Percentiles rank a stretch among this genome's conserved stretches.
These are phyloP conservation scores for Spathaspora girioi DNA, from an alignment of 805 yeast species.

Conservation along the genomic window DNA sequence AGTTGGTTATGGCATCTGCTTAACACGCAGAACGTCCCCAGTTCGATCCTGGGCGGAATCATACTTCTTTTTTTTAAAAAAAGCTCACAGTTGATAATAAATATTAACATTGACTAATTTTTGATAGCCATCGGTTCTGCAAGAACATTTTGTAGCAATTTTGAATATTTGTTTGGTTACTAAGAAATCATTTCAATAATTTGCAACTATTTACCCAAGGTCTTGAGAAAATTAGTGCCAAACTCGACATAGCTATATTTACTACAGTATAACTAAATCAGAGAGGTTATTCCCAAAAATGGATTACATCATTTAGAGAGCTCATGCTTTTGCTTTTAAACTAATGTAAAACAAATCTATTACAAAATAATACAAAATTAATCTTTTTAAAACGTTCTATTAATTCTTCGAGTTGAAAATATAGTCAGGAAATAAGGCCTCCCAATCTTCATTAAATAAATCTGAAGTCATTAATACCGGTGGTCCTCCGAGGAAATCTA, in stretches of 20 bases:
- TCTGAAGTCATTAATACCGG: slow-evolving; percentile 51
- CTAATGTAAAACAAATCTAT: background rate
- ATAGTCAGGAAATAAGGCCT: slow-evolving; percentile 46
- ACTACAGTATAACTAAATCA: too few species aligned
- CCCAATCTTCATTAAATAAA: slow-evolving; percentile 47
- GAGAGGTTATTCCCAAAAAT: too few species aligned
- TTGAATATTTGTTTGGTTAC: too few species aligned
- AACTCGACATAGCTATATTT: too few species aligned
- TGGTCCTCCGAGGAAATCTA: slow-evolving; percentile 49
- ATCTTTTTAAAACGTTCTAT: background rate
- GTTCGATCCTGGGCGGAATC: slow-evolving; percentile 99
- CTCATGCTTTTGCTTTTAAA: background rate
- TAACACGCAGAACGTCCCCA: slow-evolving; percentile 99
- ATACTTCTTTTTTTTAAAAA: slow-evolving; percentile 38
- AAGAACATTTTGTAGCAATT: background rate
- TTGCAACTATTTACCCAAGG: too few species aligned
- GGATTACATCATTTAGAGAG: too few species aligned
- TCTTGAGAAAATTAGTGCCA: too few species aligned
- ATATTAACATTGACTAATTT: too few species aligned
- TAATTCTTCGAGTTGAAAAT: slow-evolving; percentile 23
- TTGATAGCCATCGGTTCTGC: background rate
- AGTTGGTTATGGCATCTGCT: slow-evolving; percentile 99
- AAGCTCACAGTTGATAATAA: background rate
- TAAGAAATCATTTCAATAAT: too few species aligned
- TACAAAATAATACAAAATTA: background rate